Evolutionary conservation across 2,329 filamentous ascomycete genomes (phyloP).

Genomic region (Exophiala viscosa): DNA sequence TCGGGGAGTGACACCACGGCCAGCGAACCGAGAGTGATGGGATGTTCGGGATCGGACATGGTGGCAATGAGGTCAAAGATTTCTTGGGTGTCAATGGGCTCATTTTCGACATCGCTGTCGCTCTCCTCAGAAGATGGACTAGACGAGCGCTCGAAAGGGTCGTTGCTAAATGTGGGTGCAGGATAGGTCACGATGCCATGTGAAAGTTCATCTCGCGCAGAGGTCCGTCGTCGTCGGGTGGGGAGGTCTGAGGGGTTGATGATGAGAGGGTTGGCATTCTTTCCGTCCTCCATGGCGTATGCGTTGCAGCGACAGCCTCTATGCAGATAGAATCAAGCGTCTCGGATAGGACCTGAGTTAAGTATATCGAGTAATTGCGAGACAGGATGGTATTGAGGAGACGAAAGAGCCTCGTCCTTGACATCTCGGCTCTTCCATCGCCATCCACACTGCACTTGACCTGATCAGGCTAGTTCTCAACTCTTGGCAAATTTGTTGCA

Average conservation of each 20-base stretch:
- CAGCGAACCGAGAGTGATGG: slow-evolving; percentile 84
- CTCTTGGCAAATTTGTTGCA: no score
- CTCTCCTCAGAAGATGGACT: slow-evolving; percentile 39
- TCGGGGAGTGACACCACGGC: slow-evolving; percentile 95
- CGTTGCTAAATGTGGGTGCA: slow-evolving; percentile 46
- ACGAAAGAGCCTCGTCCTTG: no score
- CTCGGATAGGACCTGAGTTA: no score
- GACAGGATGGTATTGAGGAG: no score
- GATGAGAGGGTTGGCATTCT: slow-evolving; percentile 89
- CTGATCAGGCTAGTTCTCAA: no score
- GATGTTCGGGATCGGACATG: slow-evolving; percentile 95
- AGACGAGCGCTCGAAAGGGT: slow-evolving; percentile 42
- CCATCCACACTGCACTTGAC: no score
- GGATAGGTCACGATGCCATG: slow-evolving; percentile 42
- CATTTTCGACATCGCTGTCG: slow-evolving; percentile 59
- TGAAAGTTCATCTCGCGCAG: slow-evolving; percentile 41
- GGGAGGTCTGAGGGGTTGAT: slow-evolving; percentile 84
- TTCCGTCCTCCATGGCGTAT: slow-evolving; percentile 27
- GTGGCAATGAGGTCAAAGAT: slow-evolving; percentile 94
- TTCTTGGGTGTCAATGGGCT: slow-evolving; percentile 94
- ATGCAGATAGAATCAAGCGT: no score
- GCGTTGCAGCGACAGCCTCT: background rate
- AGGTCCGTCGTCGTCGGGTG: slow-evolving; percentile 59
- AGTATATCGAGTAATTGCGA: no score
- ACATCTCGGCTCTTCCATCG: no score